Evolutionary conservation across 805 yeast species (phyloP).

Genomic region (Metschnikowia continentalis): DNA sequence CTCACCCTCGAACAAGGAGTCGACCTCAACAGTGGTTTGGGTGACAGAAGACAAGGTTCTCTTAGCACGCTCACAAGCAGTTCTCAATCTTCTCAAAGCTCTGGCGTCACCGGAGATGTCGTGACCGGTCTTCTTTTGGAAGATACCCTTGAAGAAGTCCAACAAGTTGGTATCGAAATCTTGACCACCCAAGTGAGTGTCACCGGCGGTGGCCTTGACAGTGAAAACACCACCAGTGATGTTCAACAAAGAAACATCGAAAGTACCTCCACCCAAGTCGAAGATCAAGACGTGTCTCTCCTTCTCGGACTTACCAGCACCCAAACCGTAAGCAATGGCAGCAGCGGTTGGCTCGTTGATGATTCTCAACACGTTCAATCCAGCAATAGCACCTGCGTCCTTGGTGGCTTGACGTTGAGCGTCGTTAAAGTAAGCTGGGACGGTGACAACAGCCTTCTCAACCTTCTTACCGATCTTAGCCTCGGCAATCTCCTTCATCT

Average conservation of each 20-base stretch:
- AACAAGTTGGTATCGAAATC: conserved; percentile 50
- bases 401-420: conserved; percentile 51
- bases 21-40: conserved; percentile 94
- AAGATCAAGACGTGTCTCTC: conserved; percentile 76
- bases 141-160: conserved; percentile 44
- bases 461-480: conserved; percentile 80
- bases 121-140: conserved; percentile 44
- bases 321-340: conserved; percentile 35
- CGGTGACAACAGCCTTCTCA: conserved; percentile 47
- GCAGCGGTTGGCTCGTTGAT: conserved; percentile 59
- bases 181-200: conserved; percentile 51
- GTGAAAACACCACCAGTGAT: conserved; percentile 96
- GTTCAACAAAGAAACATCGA: conserved; percentile 88
- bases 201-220: conserved; percentile 82
- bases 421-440: conserved; percentile 49
- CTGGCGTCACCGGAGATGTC: conserved; percentile 46
- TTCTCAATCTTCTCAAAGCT: conserved; percentile 73
- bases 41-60: conserved; percentile 93
- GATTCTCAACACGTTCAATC: conserved; percentile 46
- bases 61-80: conserved; percentile 98
- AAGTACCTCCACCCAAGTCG: conserved; percentile 98
- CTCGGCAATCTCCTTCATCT: conserved; percentile 74
- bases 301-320: conserved; percentile 34
- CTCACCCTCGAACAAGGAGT: conserved; percentile 89
- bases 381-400: conserved; percentile 50